Evolutionary conservation across 306 rosid genomes (phyloP).

Genomic region (Myrica gale): DNA sequence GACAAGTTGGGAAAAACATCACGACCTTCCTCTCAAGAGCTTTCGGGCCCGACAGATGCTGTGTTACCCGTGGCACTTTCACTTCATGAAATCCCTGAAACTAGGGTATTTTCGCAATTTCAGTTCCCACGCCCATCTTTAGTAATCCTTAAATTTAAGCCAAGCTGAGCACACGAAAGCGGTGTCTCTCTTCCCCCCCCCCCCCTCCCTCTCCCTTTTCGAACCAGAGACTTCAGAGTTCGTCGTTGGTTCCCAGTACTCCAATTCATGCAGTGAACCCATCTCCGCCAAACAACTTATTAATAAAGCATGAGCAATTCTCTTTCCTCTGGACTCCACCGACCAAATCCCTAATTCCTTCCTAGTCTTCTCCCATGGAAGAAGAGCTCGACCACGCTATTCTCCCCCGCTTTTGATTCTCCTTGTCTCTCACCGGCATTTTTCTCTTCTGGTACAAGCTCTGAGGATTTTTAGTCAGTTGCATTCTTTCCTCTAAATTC

Average conservation of each 20-base stretch:
- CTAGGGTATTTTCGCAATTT: neutral
- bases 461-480: constrained; percentile 8
- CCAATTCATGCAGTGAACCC: neutral
- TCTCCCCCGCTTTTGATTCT: constrained; percentile 11
- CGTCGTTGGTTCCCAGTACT: neutral
- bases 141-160: neutral
- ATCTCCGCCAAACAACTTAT: neutral
- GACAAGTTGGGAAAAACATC: no score
- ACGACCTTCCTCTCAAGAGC: no score
- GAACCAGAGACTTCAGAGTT: no score
- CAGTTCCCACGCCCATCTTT: neutral
- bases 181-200: neutral
- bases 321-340: neutral
- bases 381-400: constrained; percentile 6
- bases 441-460: neutral
- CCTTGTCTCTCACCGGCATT: constrained; percentile 6
- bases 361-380: constrained; percentile 19
- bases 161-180: neutral
- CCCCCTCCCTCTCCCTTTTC: neutral
- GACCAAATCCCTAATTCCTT: neutral
- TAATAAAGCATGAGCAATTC: neutral
- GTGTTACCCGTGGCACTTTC: neutral
- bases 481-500: neutral
- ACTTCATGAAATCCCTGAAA: neutral
- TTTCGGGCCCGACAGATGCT: neutral